phyloP scores from a whole-genome alignment of 495 filamentous ascomycete genomes.

The Pseudoneurospora amorphoporcata region DNA sequence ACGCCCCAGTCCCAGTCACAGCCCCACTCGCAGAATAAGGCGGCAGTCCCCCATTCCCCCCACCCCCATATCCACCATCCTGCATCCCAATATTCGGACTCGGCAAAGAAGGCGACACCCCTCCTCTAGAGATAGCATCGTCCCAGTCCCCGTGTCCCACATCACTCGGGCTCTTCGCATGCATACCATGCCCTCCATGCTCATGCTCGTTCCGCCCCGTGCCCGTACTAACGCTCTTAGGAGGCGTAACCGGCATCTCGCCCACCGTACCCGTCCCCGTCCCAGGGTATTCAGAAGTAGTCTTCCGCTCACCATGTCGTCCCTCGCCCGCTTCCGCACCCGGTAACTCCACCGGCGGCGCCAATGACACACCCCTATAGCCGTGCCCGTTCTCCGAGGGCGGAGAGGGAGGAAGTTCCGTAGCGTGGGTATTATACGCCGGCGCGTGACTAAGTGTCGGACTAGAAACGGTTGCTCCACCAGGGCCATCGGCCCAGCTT shows the following conservation, averaged over 20 bases:
- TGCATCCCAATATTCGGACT: background rate
- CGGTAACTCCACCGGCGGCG: slow-evolving; percentile 1
- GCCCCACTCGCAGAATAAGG: background rate
- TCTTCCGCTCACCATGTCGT: background rate
- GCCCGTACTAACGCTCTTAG: background rate
- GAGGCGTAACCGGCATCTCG: background rate
- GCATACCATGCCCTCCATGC: background rate
- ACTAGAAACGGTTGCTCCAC: background rate
- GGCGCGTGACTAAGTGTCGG: background rate
- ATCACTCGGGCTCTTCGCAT: background rate
- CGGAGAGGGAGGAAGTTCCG: background rate
- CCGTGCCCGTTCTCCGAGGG: background rate
- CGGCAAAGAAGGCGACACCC: background rate
- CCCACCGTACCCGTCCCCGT: background rate
- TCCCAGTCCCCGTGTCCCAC: background rate
- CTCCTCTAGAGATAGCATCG: background rate
- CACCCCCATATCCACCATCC: background rate
- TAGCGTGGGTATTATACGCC: background rate
- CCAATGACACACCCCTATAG: background rate
- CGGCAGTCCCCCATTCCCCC: background rate
- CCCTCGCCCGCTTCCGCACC: background rate
- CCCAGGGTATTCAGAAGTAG: no score
- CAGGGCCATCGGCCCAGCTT: background rate
- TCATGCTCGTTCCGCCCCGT: background rate
- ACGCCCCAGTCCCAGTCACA: background rate